Conservation (phyloP, 2,329 filamentous ascomycete species). For the Aspergillus intermedius region DNA sequence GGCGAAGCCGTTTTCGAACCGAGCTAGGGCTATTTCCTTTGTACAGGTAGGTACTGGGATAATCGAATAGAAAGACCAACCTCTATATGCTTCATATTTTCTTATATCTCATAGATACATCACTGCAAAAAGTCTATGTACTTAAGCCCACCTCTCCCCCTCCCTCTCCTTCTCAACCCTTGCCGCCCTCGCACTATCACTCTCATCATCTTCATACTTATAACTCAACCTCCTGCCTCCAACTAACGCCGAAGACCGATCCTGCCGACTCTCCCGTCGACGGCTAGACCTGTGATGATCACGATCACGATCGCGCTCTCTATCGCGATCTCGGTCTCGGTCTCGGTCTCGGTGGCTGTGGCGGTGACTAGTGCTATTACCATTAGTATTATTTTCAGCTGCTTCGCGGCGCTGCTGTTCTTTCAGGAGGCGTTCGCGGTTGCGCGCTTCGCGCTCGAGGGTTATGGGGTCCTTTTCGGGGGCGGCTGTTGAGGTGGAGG, state of each 20-base stretch:
- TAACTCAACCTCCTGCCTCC: slow-evolving; percentile 39
- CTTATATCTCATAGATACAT: background rate
- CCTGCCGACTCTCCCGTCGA: slow-evolving; percentile 29
- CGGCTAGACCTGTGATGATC: slow-evolving; percentile 18
- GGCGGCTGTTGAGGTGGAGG: slow-evolving; percentile 11
- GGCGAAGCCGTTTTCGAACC: too few relatives aligned
- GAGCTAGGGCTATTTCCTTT: too few relatives aligned
- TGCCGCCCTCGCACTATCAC: slow-evolving; percentile 26
- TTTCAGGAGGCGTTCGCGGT: slow-evolving; percentile 56
- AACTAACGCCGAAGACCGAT: slow-evolving; percentile 15
- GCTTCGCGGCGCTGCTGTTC: slow-evolving; percentile 61
- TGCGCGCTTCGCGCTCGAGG: slow-evolving; percentile 64
- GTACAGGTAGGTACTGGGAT: too few relatives aligned
- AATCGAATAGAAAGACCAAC: too few relatives aligned
- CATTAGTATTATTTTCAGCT: slow-evolving; percentile 14
- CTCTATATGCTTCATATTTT: background rate
- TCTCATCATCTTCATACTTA: slow-evolving; percentile 45
- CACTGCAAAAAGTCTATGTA: background rate
- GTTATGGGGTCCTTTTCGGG: slow-evolving; percentile 61
- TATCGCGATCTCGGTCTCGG: background rate
- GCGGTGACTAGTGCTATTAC: slow-evolving; percentile 13
- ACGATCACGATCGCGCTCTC: background rate
- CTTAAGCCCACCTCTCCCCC: slow-evolving; percentile 26
- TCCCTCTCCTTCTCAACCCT: slow-evolving; percentile 37
- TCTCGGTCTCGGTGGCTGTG: background rate